These are phyloP conservation scores for Quercus lobata DNA, from an alignment of 331 rosid species.

Conservation along the genomic window DNA sequence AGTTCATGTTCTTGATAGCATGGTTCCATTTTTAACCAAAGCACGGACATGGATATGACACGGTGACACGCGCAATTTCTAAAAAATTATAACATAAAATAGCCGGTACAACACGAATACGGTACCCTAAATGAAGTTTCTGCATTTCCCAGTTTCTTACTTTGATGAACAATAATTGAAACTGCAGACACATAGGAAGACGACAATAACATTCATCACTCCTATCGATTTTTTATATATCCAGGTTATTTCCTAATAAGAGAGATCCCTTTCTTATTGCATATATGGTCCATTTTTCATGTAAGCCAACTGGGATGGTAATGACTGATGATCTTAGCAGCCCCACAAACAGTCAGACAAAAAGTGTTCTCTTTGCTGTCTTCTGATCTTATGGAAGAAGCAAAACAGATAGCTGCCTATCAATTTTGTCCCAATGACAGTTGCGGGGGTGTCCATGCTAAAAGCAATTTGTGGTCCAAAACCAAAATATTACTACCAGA, in stretches of 20 bases:
- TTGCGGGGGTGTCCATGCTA: not conserved
- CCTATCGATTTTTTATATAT: no score
- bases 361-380: not conserved
- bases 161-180: no score
- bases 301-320: not conserved
- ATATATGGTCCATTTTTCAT: not conserved
- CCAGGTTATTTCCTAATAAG: no score
- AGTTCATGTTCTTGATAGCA: no score
- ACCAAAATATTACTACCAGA: not conserved
- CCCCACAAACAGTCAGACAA: not conserved
- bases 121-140: no score
- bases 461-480: not conserved
- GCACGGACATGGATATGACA: no score
- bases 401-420: not conserved
- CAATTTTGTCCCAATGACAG: not conserved
- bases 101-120: fast-evolving
- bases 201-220: no score
- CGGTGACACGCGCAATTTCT: fast-evolving
- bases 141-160: no score
- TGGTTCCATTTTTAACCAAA: no score
- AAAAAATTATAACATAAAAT: no score
- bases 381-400: not conserved
- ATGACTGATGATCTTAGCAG: not conserved
- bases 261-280: not conserved
- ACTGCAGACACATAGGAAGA: no score